A percentile compares a stretch with the other conserved stretches of the same genome.
These are phyloP conservation scores for Solanum aculeatissimum DNA, from an alignment of 305 asterid genomes.

Conservation along the genomic window DNA sequence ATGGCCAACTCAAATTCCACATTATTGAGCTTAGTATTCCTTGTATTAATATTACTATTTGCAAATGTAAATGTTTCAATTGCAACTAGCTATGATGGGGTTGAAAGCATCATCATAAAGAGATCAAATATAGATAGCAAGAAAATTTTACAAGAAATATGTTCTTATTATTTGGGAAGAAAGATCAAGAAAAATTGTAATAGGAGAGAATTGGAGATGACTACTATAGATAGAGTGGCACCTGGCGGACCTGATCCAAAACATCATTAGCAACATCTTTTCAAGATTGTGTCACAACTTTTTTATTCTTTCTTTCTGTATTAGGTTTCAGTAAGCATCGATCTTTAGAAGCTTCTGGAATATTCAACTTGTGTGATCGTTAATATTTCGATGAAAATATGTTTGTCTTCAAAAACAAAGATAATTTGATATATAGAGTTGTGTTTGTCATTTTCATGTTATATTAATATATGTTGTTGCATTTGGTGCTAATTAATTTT, in stretches of 20 bases:
- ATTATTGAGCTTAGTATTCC: neutral
- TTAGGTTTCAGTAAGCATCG: neutral
- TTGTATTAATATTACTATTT: neutral
- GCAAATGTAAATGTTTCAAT: neutral
- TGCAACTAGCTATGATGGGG: neutral
- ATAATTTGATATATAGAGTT: neutral
- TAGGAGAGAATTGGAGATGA: slow-evolving; percentile 13
- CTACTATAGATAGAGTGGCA: slow-evolving; percentile 14
- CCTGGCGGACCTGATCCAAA: slow-evolving; percentile 58
- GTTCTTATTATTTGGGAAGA: neutral
- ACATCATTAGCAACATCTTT: slow-evolving; percentile 13
- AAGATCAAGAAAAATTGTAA: neutral
- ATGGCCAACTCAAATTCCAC: slow-evolving; percentile 12
- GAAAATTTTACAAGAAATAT: slow-evolving; percentile 11
- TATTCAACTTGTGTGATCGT: neutral
- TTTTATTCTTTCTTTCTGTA: neutral
- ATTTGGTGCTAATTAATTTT: neutral
- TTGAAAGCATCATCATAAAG: neutral
- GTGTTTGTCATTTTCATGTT: neutral
- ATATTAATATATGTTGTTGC: neutral
- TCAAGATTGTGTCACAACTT: neutral
- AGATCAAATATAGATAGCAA: slow-evolving; percentile 4
- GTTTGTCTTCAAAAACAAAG: neutral
- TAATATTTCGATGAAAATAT: neutral
- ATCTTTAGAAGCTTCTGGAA: neutral